These are phyloP conservation scores for Spiromastix sp. DNA, from an alignment of 2,329 filamentous ascomycete genomes.

Conservation along the genomic window DNA sequence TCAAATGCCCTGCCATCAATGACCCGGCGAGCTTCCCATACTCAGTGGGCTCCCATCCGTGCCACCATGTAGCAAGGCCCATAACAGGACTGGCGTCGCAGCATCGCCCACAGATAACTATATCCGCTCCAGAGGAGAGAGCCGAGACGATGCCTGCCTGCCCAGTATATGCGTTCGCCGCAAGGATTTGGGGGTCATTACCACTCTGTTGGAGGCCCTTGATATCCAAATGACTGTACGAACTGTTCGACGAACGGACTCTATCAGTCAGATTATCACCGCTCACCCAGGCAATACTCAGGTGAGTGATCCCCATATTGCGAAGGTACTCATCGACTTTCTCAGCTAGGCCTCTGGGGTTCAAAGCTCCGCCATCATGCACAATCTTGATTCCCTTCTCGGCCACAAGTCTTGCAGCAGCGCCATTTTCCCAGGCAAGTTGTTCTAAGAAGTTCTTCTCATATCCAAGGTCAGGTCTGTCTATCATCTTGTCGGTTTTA, in stretches of 20 bases:
- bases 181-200: constrained; percentile 32
- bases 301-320: constrained; percentile 5
- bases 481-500: neutral
- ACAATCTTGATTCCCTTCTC: constrained; percentile 44
- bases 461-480: neutral
- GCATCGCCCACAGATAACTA: constrained; percentile 41
- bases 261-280: constrained; percentile 36
- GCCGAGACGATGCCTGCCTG: constrained; percentile 38
- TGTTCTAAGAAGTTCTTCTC: constrained; percentile 22
- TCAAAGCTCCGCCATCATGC: constrained; percentile 47
- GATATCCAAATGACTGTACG: constrained; percentile 21
- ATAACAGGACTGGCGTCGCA: constrained; percentile 45
- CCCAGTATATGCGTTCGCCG: constrained; percentile 45
- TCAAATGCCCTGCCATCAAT: constrained; percentile 18
- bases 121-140: constrained; percentile 34
- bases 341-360: constrained; percentile 43
- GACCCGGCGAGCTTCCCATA: constrained; percentile 42
- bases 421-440: constrained; percentile 37
- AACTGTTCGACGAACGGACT: constrained; percentile 23
- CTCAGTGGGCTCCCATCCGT: constrained; percentile 40
- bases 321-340: constrained; percentile 26
- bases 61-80: constrained; percentile 47
- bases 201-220: constrained; percentile 36
- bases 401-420: constrained; percentile 33
- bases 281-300: constrained; percentile 36